phyloP scores from a whole-genome alignment of 352 stramenopile genomes.

The Phytophthora ohioensis region DNA sequence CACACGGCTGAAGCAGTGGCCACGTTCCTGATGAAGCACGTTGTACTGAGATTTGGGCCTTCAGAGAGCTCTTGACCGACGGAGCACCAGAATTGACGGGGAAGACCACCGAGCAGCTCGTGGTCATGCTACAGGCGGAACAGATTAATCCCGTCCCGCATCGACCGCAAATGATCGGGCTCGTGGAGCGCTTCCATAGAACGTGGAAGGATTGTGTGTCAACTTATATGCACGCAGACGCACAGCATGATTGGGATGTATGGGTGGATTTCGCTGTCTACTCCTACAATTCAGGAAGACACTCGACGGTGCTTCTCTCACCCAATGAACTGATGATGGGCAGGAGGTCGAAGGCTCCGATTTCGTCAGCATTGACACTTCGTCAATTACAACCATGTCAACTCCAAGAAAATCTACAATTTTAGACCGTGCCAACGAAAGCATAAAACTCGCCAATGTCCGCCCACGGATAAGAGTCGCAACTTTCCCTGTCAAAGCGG shows the following conservation, averaged over 20 bases:
- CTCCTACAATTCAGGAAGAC: not conserved
- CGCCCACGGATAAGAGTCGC: conserved; percentile 5
- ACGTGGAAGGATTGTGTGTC: not conserved
- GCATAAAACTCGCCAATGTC: conserved; percentile 16
- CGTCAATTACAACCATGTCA: conserved; percentile 19
- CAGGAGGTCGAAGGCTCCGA: not conserved
- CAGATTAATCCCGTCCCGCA: not conserved
- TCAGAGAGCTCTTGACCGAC: not conserved
- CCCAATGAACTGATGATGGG: conserved; percentile 5
- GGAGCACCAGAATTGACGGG: not conserved
- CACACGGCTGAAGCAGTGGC: not conserved
- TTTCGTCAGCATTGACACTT: conserved; percentile 19
- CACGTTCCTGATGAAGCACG: not conserved
- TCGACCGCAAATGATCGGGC: conserved; percentile 18
- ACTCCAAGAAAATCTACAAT: not conserved
- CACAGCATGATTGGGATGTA: not conserved
- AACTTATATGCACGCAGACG: not conserved
- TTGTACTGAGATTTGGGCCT: not conserved
- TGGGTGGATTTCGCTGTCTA: conserved; percentile 1
- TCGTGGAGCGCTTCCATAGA: conserved; percentile 22
- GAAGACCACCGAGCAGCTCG: not conserved
- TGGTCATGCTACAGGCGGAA: not conserved
- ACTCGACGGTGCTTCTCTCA: not conserved
- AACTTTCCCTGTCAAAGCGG: conserved; percentile 12
- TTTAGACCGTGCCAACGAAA: conserved; percentile 9